Evolutionary conservation across 257 asterid genomes (phyloP).

Genomic region (Solanum pimpinellifolium): DNA sequence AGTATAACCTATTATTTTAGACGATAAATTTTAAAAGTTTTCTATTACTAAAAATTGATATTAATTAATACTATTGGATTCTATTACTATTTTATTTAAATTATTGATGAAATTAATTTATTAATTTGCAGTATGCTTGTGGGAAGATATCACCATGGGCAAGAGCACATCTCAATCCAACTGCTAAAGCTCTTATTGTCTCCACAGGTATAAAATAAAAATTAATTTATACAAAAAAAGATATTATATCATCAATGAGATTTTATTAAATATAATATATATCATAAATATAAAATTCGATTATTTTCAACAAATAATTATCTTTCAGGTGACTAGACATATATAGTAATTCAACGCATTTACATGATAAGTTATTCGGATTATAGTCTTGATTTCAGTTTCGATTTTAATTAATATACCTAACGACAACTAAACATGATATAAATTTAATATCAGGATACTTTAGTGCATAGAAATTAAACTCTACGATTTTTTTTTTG

Average conservation of each 20-base stretch:
- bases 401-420: background rate
- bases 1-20: background rate
- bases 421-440: background rate
- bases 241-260: too few species aligned
- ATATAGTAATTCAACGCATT: background rate
- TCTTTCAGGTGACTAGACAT: background rate
- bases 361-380: background rate
- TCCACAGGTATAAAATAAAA: conserved; percentile 18
- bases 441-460: background rate
- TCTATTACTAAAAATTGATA: background rate
- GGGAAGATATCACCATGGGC: conserved; percentile 81
- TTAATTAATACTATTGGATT: background rate
- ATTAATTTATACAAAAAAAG: background rate
- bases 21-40: too few species aligned
- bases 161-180: conserved; percentile 73
- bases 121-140: conserved; percentile 46
- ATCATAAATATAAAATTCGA: too few species aligned
- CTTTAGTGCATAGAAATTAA: background rate
- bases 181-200: conserved; percentile 81
- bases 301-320: background rate
- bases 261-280: too few species aligned
- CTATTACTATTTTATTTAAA: background rate
- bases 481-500: background rate
- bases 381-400: background rate
- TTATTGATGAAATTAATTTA: background rate